phyloP scores from a whole-genome alignment of 2,329 filamentous ascomycete genomes.

The Phaeoacremonium minimum region DNA sequence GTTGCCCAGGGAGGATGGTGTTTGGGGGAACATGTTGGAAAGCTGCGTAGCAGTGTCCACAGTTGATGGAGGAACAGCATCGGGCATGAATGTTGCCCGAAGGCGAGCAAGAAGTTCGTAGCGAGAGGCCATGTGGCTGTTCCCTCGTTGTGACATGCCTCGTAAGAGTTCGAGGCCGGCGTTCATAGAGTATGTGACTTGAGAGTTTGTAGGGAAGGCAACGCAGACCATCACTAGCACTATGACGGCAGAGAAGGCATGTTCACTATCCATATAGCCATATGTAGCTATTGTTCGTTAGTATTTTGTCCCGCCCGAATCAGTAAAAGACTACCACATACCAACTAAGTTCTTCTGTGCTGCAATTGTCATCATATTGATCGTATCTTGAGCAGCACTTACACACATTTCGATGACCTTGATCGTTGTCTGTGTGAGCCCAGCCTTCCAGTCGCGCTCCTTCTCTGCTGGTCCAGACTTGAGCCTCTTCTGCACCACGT shows the following conservation, averaged over 20 bases:
- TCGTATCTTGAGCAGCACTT: conserved; percentile 41
- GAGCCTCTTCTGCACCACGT: conserved; percentile 45
- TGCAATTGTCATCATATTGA: conserved; percentile 42
- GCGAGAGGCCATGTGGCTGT: conserved; percentile 38
- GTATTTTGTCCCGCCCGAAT: no score
- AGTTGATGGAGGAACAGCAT: neutral
- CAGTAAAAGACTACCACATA: conserved; percentile 17
- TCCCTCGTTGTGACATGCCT: conserved; percentile 47
- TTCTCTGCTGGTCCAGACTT: conserved; percentile 25
- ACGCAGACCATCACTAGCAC: conserved; percentile 51
- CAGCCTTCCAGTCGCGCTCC: conserved; percentile 38
- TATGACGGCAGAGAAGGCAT: conserved; percentile 49
- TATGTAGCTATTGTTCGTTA: conserved; percentile 38
- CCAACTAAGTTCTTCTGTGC: conserved; percentile 44
- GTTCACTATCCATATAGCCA: conserved; percentile 54
- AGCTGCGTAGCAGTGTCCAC: neutral
- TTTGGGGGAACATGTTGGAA: neutral
- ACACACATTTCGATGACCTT: conserved; percentile 49
- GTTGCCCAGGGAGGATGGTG: conserved; percentile 2
- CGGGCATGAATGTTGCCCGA: conserved; percentile 16
- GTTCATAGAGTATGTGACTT: conserved; percentile 39
- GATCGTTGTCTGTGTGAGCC: conserved; percentile 41
- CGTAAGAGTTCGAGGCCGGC: conserved; percentile 38
- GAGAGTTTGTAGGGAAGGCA: conserved; percentile 40
- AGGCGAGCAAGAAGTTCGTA: conserved; percentile 25